Base-by-base conservation (phyloP, 306 rosid species). In the Cicer bijugum region DNA sequence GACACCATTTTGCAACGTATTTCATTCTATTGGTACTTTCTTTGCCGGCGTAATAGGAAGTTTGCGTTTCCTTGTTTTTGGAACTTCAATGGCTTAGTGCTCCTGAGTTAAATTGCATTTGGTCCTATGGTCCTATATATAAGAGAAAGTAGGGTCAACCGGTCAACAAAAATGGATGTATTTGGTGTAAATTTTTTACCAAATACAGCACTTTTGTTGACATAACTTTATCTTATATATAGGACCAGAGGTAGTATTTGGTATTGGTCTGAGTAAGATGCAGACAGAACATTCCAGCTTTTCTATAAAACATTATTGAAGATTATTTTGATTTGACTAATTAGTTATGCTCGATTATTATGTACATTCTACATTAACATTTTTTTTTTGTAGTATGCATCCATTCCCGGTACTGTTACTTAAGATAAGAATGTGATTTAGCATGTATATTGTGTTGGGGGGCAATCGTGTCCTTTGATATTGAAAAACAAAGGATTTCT, bases 211-310 rank as follows among this genome's bases (percentile, higher is more conserved):
- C 35, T 28, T 28, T 28, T 28, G 5, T 28, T 28, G 35, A 28
- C 35, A 28, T 4, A 28, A 28, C 35, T 28, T 28, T 28, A 3
- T 28, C 35, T 28, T 28, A 28, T 28, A 4, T 28, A 28, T 28
- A 28, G 35, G 35, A 28, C 35, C 5, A 4, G 35, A 3, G 5
- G 5, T 28, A 28, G 35, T 28, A 9, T 47, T 69, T 46, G 72
- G 19, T 42, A 40, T 76, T 53, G 12, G 65, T 47, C 55, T 45
- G 33, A 61, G 59, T 80, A 80, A 71, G 77, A 35, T 44, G 12
- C 46, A n/a, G 69, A 39, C 7, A 19, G 19, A 42, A 23, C 61
- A 39, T 48, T 46, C 55, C 33, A 17, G 62, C 73, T 56, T 67
- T 38, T 9, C 52, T 51, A 53, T 65, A 1, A 47, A 80, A 35